Base-by-base conservation (phyloP, 129 eudicot genomes). In the Pulicaria dysenterica region DNA sequence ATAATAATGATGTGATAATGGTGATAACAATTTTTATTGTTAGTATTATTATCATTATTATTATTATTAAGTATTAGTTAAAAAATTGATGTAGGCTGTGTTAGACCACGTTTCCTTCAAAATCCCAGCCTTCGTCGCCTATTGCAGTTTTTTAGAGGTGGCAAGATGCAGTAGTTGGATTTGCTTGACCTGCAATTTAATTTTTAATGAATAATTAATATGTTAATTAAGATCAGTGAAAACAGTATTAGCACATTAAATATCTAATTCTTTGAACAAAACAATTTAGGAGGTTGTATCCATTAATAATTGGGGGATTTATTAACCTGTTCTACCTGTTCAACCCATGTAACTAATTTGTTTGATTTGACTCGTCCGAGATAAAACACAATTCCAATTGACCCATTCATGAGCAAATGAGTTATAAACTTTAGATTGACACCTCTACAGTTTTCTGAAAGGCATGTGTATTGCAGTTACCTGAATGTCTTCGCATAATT, bases 401-500 rank as follows among this genome's bases (percentile, higher is more conserved):
- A 14, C 34, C 12, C 47, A 40, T 39, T 40, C 12, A 15, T 39
- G n/a, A 39, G 47, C 14, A 39, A 39, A 61, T 14, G 31, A 6
- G 4, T 40, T 34, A 14, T 24, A 24, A 24, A 24, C 31, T 24
- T 24, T 24, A 61, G 40, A 39, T 61, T 12, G 4, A 14, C 31
- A 40, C 9, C 59, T 68, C 5, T 50, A 49, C 56, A 15, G 60
- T 7, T 49, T 73, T 50, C 64, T 73, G 55, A 76, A 58, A 68
- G 44, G 58, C 39, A 44, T 72, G 39, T 83, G 46, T 69, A 51
- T 73, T 85, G 80, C 86, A 93, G 98, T 84, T 93, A 79, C 98
- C 98, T 68, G 98, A 93, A 79, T 93, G 98, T 85, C 95, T 93
- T 58, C 98, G 98, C 59, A 93, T 93, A 5, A 93, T 93, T 69